Evolutionary conservation across 495 filamentous ascomycete genomes (phyloP).

Genomic region (Aspergillus sclerotiicarbonarius): DNA sequence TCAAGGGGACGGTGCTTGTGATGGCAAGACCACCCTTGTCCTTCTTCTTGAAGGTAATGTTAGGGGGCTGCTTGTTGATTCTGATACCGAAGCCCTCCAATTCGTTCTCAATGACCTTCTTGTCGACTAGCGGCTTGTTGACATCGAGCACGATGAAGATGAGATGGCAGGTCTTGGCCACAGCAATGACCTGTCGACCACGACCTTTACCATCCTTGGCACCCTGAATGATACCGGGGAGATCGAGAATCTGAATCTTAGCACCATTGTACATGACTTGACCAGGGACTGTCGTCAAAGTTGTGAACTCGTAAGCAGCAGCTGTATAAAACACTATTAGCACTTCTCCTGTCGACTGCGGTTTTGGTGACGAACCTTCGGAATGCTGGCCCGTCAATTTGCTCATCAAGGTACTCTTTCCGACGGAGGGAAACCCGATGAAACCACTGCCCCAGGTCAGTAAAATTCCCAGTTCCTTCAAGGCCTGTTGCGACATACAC

Average conservation of each 20-base stretch:
- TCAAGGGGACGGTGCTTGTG: constrained; percentile 86
- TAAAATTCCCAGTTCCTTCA: neutral
- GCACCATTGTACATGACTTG: constrained; percentile 97
- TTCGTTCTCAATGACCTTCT: constrained; percentile 94
- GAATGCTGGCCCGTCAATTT: constrained; percentile 93
- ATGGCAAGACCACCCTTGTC: constrained; percentile 96
- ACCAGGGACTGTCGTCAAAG: constrained; percentile 93
- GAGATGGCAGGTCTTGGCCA: constrained; percentile 96
- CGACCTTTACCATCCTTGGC: constrained; percentile 98
- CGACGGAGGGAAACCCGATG: constrained; percentile 90
- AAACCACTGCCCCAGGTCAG: constrained; percentile 43
- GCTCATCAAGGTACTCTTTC: constrained; percentile 97
- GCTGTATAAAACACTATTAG: constrained; percentile 44
- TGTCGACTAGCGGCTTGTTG: constrained; percentile 97
- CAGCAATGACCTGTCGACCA: constrained; percentile 97
- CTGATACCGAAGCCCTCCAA: constrained; percentile 96
- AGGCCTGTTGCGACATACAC: constrained; percentile 58
- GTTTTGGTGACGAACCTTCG: constrained; percentile 54
- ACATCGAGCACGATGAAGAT: constrained; percentile 99
- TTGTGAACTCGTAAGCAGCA: constrained; percentile 98
- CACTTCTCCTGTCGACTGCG: neutral
- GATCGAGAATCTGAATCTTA: constrained; percentile 97
- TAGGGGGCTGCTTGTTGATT: constrained; percentile 95
- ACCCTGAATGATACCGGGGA: constrained; percentile 97
- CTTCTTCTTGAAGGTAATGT: constrained; percentile 98